phyloP scores from a whole-genome alignment of 1,284 basidiomycete genomes.

The Sanghuangporus weigelae region DNA sequence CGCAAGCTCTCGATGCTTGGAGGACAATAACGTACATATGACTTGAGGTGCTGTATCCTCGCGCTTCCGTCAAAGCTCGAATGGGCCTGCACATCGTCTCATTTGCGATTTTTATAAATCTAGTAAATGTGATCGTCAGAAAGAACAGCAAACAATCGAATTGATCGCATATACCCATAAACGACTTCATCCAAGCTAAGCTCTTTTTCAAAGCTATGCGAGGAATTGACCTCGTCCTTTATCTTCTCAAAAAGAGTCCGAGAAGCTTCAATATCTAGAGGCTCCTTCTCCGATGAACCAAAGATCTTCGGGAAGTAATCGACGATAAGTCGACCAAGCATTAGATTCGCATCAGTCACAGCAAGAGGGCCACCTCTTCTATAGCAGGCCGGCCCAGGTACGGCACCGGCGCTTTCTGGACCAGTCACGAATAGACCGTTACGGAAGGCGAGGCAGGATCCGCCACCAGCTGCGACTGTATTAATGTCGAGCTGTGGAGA shows the following conservation, averaged over 20 bases:
- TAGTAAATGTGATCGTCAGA: slow-evolving; percentile 25
- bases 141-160: neutral
- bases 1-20: neutral
- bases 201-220: slow-evolving; percentile 46
- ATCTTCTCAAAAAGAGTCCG: slow-evolving; percentile 59
- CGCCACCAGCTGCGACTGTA: slow-evolving; percentile 85
- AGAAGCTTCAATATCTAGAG: slow-evolving; percentile 71
- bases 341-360: slow-evolving; percentile 82
- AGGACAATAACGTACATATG: slow-evolving; percentile 55
- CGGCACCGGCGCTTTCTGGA: slow-evolving; percentile 78
- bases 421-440: slow-evolving; percentile 83
- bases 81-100: slow-evolving; percentile 94
- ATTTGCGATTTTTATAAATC: slow-evolving; percentile 90
- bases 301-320: slow-evolving; percentile 87
- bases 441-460: slow-evolving; percentile 74
- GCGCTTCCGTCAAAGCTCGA: slow-evolving; percentile 84
- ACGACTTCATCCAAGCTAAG: slow-evolving; percentile 82
- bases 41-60: slow-evolving; percentile 79
- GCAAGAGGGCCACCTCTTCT: slow-evolving; percentile 82
- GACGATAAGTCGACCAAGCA: slow-evolving; percentile 79
- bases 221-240: slow-evolving; percentile 61
- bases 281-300: slow-evolving; percentile 79
- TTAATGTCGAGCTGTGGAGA: slow-evolving; percentile 87
- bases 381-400: slow-evolving; percentile 83
- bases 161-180: slow-evolving; percentile 55